Conservation (phyloP, 2,329 filamentous ascomycete genomes). For the Diaporthe citrichinensis region DNA sequence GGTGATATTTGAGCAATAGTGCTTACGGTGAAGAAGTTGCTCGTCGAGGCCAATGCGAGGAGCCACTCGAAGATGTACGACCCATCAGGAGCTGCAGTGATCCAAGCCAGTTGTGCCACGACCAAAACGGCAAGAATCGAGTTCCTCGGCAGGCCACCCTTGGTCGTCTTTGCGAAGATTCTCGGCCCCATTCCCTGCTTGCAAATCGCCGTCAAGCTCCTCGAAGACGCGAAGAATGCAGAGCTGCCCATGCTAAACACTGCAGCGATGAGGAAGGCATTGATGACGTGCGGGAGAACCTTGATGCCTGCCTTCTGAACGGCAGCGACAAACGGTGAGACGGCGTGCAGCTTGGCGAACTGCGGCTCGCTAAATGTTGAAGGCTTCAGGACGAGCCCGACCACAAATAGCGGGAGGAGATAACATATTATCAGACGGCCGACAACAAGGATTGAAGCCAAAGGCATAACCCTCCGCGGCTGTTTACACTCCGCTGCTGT, state of each 20-base stretch:
- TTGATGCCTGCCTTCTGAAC: constrained; percentile 49
- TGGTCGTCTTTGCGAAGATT: constrained; percentile 41
- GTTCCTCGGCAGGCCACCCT: constrained; percentile 54
- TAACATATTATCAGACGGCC: constrained; percentile 57
- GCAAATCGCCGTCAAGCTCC: constrained; percentile 54
- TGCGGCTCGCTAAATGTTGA: constrained; percentile 46
- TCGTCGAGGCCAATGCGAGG: constrained; percentile 64
- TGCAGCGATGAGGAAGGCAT: constrained; percentile 43
- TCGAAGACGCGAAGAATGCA: constrained; percentile 58
- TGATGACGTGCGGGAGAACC: constrained; percentile 35
- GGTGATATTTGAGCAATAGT: background rate
- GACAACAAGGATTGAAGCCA: constrained; percentile 57
- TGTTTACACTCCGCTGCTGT: constrained; percentile 58
- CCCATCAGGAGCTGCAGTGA: constrained; percentile 55
- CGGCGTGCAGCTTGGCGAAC: constrained; percentile 47
- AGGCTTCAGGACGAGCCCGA: constrained; percentile 52
- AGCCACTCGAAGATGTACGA: constrained; percentile 61
- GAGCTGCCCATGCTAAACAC: constrained; percentile 56
- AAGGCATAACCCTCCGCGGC: constrained; percentile 54
- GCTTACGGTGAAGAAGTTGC: constrained; percentile 58
- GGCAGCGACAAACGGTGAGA: constrained; percentile 52
- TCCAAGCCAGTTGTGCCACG: constrained; percentile 58
- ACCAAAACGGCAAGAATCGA: constrained; percentile 51
- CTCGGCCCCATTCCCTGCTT: constrained; percentile 53
- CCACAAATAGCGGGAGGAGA: constrained; percentile 53